Percentiles rank a stretch among this genome's conserved stretches.
phyloP scores from a whole-genome alignment of 1,139 yeast species.

The Saccharomyces pastorianus region DNA sequence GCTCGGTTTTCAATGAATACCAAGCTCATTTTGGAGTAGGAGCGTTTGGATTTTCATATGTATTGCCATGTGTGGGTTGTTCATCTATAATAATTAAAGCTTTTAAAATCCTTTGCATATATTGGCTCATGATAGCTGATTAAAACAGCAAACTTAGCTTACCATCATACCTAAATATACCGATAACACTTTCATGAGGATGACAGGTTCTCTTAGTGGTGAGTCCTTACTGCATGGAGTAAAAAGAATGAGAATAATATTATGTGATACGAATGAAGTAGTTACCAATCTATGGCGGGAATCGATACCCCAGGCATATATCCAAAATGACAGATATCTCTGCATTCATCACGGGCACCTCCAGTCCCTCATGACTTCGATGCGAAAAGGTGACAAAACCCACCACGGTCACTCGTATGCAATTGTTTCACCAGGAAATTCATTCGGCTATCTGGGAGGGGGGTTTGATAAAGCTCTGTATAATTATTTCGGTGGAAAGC shows the following conservation, averaged over 20 bases:
- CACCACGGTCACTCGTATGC: constrained; percentile 11
- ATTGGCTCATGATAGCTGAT: neutral
- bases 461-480: constrained; percentile 43
- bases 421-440: constrained; percentile 48
- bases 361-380: constrained; percentile 9
- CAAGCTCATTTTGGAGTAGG: no score
- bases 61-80: neutral
- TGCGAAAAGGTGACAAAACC: constrained; percentile 3
- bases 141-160: neutral
- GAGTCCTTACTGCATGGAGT: neutral
- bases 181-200: neutral
- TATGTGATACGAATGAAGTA: constrained; percentile 19
- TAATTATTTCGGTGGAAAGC: constrained; percentile 30
- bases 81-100: no score
- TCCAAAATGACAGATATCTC: constrained; percentile 5
- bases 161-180: no score
- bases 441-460: constrained; percentile 44
- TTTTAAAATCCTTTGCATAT: neutral
- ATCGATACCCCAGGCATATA: constrained; percentile 7
- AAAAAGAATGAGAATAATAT: constrained; percentile 11
- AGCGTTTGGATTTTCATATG: no score
- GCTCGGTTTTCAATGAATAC: no score
- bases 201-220: neutral
- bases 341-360: constrained; percentile 14
- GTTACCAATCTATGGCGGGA: constrained; percentile 14